Evolutionary conservation across 2,329 filamentous ascomycete genomes (phyloP).

Genomic region (Cercospora berteroae): DNA sequence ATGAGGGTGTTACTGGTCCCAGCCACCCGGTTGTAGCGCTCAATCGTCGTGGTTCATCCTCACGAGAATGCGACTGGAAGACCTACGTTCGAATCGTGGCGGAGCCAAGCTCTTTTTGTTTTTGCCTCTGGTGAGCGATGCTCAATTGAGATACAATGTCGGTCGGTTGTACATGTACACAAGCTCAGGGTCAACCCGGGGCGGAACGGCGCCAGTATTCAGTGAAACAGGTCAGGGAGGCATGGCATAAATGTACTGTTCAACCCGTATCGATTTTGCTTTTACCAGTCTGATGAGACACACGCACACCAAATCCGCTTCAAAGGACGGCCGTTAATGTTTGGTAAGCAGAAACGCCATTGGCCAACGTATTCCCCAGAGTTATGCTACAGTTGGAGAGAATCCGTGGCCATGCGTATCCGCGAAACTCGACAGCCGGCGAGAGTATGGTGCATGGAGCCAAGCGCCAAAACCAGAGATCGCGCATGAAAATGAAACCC

Average conservation of each 20-base stretch:
- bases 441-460: slow-evolving; percentile 4
- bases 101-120: neutral
- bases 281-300: slow-evolving; percentile 14
- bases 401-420: neutral
- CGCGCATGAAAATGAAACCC: slow-evolving; percentile 1
- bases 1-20: neutral
- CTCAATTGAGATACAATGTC: neutral
- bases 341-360: slow-evolving; percentile 9
- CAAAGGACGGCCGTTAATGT: slow-evolving; percentile 4
- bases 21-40: neutral
- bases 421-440: slow-evolving; percentile 4
- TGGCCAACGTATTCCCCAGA: neutral
- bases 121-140: neutral
- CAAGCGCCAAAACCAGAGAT: neutral
- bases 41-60: neutral
- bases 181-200: neutral
- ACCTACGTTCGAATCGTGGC: neutral
- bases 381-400: slow-evolving; percentile 11
- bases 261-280: slow-evolving; percentile 5
- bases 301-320: neutral
- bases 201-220: neutral
- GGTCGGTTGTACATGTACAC: neutral
- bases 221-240: neutral
- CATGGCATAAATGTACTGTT: slow-evolving; percentile 4
- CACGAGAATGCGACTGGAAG: neutral